These are phyloP conservation scores for Geoglossum cookeanum DNA, from an alignment of 2,329 filamentous ascomycete genomes.

Conservation along the genomic window DNA sequence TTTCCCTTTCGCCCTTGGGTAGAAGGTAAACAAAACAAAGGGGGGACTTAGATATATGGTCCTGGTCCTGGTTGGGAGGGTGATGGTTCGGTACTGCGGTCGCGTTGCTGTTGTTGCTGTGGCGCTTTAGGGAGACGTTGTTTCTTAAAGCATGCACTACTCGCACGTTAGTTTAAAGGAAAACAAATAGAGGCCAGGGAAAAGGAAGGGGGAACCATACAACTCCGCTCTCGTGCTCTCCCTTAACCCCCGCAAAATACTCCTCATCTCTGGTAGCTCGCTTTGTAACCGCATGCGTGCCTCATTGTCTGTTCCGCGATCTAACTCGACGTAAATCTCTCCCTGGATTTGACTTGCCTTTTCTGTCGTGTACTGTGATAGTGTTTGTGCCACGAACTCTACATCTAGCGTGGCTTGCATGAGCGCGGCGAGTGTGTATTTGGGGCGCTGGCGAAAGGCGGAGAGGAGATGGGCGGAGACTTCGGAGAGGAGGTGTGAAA, in stretches of 20 bases:
- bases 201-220: conserved; percentile 4
- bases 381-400: conserved; percentile 87
- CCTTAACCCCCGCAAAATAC: conserved; percentile 62
- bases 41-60: too few relatives aligned
- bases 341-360: conserved; percentile 64
- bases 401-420: conserved; percentile 97
- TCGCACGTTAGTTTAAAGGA: too few relatives aligned
- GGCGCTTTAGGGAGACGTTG: conserved; percentile 21
- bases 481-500: conserved; percentile 74
- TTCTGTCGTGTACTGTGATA: conserved; percentile 76
- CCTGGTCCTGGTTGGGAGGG: too few relatives aligned
- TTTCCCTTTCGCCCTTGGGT: too few relatives aligned
- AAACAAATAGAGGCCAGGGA: background rate
- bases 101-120: conserved; percentile 15
- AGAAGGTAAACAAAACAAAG: too few relatives aligned
- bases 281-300: conserved; percentile 62
- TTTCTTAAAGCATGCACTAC: conserved; percentile 26
- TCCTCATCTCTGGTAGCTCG: conserved; percentile 78
- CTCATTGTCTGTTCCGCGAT: conserved; percentile 73
- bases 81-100: too few relatives aligned
- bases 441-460: conserved; percentile 44
- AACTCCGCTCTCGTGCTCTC: conserved; percentile 31
- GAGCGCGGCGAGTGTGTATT: conserved; percentile 60
- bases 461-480: conserved; percentile 62
- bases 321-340: conserved; percentile 73